Evolutionary conservation across 176 grass and related monocot species (phyloP), one percentile per base, ranked within the genome.

Genomic region (Juncus effusus): DNA sequence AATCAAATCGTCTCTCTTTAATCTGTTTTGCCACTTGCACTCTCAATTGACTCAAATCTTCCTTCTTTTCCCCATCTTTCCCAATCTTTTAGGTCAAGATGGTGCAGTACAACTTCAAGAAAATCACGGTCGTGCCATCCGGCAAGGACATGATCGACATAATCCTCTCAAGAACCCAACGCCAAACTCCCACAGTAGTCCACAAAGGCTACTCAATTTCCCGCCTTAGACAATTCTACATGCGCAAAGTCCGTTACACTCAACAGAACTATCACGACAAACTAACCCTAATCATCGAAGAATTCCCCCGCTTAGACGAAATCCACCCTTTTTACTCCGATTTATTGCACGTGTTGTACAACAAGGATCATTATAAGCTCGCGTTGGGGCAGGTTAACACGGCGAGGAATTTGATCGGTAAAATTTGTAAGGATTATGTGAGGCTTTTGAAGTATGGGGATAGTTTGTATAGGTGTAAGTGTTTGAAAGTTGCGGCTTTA

Each of bases 351-450:
- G 76, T 84, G 4, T 63, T 84, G 3, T 84, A 84, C 10, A 79
- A 84, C 38, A 84, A 75, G 51, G 81, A 84, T 13, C 81, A 84
- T 64, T 84, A 84, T 69, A 84, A 84, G 70, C 81, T 84, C 16
- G 81, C 76, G 9, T 69, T 84, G 6, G 81, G 81, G 40, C 81
- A 84, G 56, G n/a, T 70, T 55, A 84, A 84, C 49, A 84, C 81
- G 10, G 81, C 76, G 39, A 68, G 81, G 47, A 84, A 79, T 40
- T 59, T 84, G 38, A 84, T 84, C 69, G 54, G 51, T 3, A 84
- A 84, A 54, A 84, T 84, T n/a, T 11, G 62, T 3, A 79, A 84
- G 69, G 81, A 84, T 28, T 84, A 84, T 50, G 63, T 84, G 7
- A 74, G 70, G 68, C 62, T 84, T 3, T 69, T 84, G 9, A 84